A percentile compares a stretch with the other conserved stretches of the same genome.
phyloP scores from a whole-genome alignment of 164 flowering plant genomes.

The Annona squamosa region DNA sequence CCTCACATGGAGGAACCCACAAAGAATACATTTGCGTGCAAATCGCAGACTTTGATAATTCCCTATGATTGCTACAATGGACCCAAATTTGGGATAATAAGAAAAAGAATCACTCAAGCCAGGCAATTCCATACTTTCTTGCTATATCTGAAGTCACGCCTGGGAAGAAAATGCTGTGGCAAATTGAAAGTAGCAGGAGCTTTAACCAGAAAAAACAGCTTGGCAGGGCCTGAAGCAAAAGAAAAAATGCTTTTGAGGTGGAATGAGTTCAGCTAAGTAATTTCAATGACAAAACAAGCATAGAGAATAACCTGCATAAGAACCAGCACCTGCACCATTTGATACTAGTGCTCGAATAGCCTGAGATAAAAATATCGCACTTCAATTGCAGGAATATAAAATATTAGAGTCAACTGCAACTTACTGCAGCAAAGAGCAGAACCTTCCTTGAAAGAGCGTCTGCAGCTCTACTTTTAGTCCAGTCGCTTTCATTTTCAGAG shows the following conservation, averaged over 20 bases:
- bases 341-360: slow-evolving; percentile 69
- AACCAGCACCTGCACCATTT: slow-evolving; percentile 71
- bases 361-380: slow-evolving; percentile 28
- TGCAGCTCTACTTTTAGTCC: slow-evolving; percentile 44
- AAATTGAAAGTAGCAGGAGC: slow-evolving; percentile 66
- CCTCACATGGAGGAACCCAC: background rate
- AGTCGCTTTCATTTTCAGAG: slow-evolving; percentile 22
- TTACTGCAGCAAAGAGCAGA: slow-evolving; percentile 1
- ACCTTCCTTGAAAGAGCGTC: slow-evolving; percentile 85
- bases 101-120: background rate
- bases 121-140: slow-evolving; percentile 52
- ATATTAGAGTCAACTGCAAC: background rate
- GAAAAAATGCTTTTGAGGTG: background rate
- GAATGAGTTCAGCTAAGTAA: background rate
- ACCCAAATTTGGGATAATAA: background rate
- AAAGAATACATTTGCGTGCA: background rate
- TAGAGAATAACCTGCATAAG: slow-evolving; percentile 53
- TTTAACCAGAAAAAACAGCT: slow-evolving; percentile 77
- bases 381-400: slow-evolving; percentile 1
- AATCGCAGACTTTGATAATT: background rate
- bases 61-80: background rate
- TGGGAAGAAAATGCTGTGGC: slow-evolving; percentile 90
- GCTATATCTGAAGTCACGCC: slow-evolving; percentile 76
- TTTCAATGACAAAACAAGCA: background rate
- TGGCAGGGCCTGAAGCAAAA: slow-evolving; percentile 56